Conservation (phyloP, 257 asterid genomes). For the Primulina eburnea region DNA sequence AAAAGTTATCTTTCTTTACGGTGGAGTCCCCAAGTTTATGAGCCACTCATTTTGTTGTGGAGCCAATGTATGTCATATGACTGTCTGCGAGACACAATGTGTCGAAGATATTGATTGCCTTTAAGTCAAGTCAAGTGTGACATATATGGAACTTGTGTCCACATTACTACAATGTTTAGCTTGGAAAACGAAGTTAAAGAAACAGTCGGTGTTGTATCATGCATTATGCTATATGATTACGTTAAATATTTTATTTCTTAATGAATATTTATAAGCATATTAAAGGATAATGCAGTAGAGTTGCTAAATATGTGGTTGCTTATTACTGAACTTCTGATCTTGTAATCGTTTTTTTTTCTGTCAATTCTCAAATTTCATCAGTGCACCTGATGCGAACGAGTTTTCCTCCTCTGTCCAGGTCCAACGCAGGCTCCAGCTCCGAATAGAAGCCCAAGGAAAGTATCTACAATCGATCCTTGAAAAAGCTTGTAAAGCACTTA, state of each 20-base stretch:
- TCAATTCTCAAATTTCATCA: neutral
- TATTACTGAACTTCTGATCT: neutral
- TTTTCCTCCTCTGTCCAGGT: conserved; percentile 31
- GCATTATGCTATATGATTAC: neutral
- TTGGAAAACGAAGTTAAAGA: neutral
- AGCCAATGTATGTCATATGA: neutral
- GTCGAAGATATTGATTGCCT: neutral
- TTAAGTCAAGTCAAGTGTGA: neutral
- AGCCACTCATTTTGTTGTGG: neutral
- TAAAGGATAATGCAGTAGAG: neutral
- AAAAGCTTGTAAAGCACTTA: conserved; percentile 56
- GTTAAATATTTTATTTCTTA: too few species aligned
- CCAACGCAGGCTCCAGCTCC: conserved; percentile 46
- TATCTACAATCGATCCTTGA: conserved; percentile 54
- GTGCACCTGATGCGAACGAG: neutral
- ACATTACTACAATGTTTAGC: neutral
- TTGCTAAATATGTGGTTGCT: neutral
- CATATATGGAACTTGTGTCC: neutral
- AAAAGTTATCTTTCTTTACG: too few species aligned
- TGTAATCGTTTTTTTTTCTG: neutral
- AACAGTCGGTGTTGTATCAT: too few species aligned
- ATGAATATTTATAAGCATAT: neutral
- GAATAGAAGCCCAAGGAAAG: conserved; percentile 61
- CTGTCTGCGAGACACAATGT: neutral
- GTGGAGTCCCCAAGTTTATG: neutral